These are phyloP conservation scores for Herpotrichia juniperi DNA, from an alignment of 2,329 filamentous ascomycete species.

Conservation along the genomic window DNA sequence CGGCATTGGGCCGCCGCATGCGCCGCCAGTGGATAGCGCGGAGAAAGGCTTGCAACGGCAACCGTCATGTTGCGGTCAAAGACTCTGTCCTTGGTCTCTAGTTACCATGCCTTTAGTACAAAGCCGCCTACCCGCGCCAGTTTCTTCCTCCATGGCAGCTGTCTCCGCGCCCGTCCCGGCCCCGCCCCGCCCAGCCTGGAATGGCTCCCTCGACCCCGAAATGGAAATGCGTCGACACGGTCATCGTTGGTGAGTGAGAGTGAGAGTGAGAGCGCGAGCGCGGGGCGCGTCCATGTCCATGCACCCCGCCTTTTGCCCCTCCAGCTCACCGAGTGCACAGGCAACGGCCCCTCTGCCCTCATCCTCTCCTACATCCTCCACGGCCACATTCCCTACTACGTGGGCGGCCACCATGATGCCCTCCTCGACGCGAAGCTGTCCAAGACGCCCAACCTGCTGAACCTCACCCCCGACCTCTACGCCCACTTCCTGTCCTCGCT, in stretches of 20 bases:
- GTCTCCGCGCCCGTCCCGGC: no score
- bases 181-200: no score
- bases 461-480: conserved; percentile 58
- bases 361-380: conserved; percentile 68
- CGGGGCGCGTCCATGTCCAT: no score
- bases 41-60: conserved; percentile 2
- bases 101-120: conserved; percentile 29
- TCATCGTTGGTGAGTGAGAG: conserved; percentile 44
- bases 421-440: conserved; percentile 63
- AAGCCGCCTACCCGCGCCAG: conserved; percentile 18
- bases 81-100: conserved; percentile 6
- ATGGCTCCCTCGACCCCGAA: conserved; percentile 45
- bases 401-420: conserved; percentile 61
- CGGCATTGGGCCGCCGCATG: conserved; percentile 15
- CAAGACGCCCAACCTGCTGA: conserved; percentile 53
- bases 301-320: background rate
- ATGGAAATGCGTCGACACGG: conserved; percentile 47
- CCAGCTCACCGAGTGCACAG: conserved; percentile 45
- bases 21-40: conserved; percentile 30
- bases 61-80: conserved; percentile 39
- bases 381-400: conserved; percentile 64
- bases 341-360: conserved; percentile 67
- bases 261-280: no score
- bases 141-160: conserved; percentile 37
- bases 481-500: conserved; percentile 65